Evolutionary conservation across 2,329 filamentous ascomycete genomes (phyloP).

Genomic region (Scleromitrula shiraiana): DNA sequence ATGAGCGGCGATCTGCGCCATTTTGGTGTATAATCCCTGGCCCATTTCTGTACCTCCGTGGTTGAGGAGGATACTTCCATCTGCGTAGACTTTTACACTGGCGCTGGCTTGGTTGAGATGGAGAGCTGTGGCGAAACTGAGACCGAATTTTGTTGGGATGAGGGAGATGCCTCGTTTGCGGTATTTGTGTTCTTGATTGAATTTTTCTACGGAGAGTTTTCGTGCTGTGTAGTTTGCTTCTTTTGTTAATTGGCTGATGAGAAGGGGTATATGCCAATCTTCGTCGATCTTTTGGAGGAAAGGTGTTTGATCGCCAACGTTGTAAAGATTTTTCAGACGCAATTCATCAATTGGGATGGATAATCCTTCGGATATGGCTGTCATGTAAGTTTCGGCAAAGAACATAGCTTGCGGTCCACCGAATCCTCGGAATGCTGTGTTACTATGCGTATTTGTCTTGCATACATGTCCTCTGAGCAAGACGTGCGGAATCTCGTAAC

Average conservation of each 20-base stretch:
- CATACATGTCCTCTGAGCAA: constrained; percentile 75
- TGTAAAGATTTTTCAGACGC: constrained; percentile 80
- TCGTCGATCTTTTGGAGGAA: constrained; percentile 83
- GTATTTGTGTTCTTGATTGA: constrained; percentile 83
- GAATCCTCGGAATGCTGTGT: constrained; percentile 93
- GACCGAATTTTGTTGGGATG: constrained; percentile 92
- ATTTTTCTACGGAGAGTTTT: constrained; percentile 59
- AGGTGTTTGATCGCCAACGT: constrained; percentile 67
- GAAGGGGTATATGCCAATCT: constrained; percentile 79
- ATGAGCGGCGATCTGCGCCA: constrained; percentile 87
- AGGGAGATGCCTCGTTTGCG: constrained; percentile 69
- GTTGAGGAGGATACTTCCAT: constrained; percentile 82
- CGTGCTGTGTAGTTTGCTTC: constrained; percentile 65
- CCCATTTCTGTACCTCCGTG: constrained; percentile 97
- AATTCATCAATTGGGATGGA: constrained; percentile 72
- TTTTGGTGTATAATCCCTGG: constrained; percentile 88
- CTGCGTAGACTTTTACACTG: constrained; percentile 91
- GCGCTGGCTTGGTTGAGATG: constrained; percentile 94
- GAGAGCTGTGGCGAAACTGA: constrained; percentile 79
- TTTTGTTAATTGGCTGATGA: constrained; percentile 77
- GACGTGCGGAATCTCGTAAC: constrained; percentile 82
- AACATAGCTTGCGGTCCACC: constrained; percentile 94
- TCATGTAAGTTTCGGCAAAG: constrained; percentile 80
- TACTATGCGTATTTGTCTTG: constrained; percentile 75
- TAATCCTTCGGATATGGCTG: constrained; percentile 79